phyloP scores from a whole-genome alignment of 768 basidiomycete species.

The Lentinus tigrinus region DNA sequence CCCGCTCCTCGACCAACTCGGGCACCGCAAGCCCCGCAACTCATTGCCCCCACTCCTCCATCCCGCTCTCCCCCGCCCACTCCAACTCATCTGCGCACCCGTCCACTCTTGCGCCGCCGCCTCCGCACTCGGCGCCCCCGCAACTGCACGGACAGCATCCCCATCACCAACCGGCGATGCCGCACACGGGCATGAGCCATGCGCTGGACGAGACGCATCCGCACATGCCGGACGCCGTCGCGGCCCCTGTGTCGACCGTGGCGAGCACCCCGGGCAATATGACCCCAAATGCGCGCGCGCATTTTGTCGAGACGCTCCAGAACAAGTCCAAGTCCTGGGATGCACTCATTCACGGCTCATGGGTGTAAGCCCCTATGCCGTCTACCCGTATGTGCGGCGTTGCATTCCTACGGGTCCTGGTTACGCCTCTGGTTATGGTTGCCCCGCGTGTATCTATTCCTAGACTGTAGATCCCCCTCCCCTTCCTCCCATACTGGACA shows the following conservation, averaged over 20 bases:
- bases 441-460: too few relatives aligned
- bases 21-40: slow-evolving; percentile 27
- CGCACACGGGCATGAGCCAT: slow-evolving; percentile 17
- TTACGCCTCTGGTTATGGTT: too few relatives aligned
- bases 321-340: slow-evolving; percentile 62
- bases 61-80: slow-evolving; percentile 9
- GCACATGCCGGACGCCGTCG: slow-evolving; percentile 7
- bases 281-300: slow-evolving; percentile 35
- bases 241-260: background rate
- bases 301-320: slow-evolving; percentile 57
- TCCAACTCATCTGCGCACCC: slow-evolving; percentile 6
- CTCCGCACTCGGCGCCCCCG: background rate
- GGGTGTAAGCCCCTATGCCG: slow-evolving; percentile 50
- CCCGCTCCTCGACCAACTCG: slow-evolving; percentile 22
- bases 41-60: slow-evolving; percentile 4
- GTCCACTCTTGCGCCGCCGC: background rate
- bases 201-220: slow-evolving; percentile 7
- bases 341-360: slow-evolving; percentile 65
- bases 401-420: too few relatives aligned
- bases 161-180: too few relatives aligned
- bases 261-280: slow-evolving; percentile 1
- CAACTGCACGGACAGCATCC: slow-evolving; percentile 11
- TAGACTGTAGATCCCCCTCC: too few relatives aligned
- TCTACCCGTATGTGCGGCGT: too few relatives aligned
- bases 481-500: too few relatives aligned